These are phyloP conservation scores for Sordaria brevicollis DNA, from an alignment of 495 filamentous ascomycete species.

Conservation along the genomic window DNA sequence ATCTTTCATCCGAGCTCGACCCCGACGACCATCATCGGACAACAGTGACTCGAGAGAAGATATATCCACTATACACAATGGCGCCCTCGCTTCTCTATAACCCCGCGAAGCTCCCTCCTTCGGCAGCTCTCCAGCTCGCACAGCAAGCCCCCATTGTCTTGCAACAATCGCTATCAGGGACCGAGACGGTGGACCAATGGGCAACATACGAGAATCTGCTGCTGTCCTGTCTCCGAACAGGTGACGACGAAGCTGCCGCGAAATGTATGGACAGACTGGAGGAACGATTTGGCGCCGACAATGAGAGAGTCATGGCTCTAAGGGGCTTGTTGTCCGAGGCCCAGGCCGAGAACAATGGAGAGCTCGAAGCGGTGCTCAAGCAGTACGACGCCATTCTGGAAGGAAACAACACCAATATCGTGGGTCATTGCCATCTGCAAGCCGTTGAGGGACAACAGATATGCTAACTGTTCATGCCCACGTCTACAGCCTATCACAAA, in stretches of 20 bases:
- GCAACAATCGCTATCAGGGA: conserved; percentile 35
- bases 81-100: conserved; percentile 40
- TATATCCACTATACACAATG: conserved; percentile 17
- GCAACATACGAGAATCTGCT: conserved; percentile 74
- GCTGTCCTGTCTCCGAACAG: conserved; percentile 72
- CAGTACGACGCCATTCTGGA: conserved; percentile 67
- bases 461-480: conserved; percentile 8
- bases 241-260: conserved; percentile 69
- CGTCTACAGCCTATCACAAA: conserved; percentile 65
- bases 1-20: background rate
- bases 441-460: background rate
- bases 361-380: conserved; percentile 56
- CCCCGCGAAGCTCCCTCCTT: conserved; percentile 37
- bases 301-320: conserved; percentile 76
- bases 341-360: conserved; percentile 50
- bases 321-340: conserved; percentile 81
- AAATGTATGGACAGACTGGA: conserved; percentile 63
- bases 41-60: background rate
- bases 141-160: conserved; percentile 69
- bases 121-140: conserved; percentile 55
- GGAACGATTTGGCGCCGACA: conserved; percentile 66
- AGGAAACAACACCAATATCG: conserved; percentile 71
- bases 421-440: conserved; percentile 29
- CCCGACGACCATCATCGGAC: background rate
- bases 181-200: conserved; percentile 72